phyloP scores from a whole-genome alignment of 768 basidiomycete genomes.

The Sarcodon sp. region DNA sequence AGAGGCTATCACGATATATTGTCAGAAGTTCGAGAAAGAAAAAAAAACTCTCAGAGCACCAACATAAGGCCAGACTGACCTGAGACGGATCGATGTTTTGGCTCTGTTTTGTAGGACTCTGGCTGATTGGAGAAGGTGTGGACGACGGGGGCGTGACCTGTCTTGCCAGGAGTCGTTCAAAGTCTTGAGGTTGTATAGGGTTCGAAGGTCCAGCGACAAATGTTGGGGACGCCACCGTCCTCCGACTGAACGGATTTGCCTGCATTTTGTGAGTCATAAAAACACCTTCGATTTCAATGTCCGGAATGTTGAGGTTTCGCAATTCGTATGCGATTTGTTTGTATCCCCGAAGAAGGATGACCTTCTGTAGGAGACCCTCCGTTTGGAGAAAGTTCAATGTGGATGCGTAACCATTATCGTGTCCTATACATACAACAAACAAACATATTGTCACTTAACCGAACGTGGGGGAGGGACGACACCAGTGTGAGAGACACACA shows the following conservation, averaged over 20 bases:
- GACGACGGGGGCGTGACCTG: background rate
- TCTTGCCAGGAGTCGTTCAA: slow-evolving; percentile 13
- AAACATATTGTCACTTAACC: slow-evolving; percentile 4
- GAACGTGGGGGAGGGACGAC: background rate
- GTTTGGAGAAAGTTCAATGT: slow-evolving; percentile 23
- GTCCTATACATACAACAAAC: slow-evolving; percentile 2
- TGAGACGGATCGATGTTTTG: slow-evolving; percentile 6
- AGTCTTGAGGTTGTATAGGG: slow-evolving; percentile 10
- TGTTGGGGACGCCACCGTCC: background rate
- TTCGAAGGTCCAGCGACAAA: too few species aligned
- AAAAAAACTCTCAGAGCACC: background rate
- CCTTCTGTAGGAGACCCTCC: slow-evolving; percentile 23
- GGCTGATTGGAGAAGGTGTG: slow-evolving; percentile 1
- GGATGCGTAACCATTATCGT: slow-evolving; percentile 29
- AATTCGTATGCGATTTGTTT: slow-evolving; percentile 22
- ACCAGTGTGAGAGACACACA: background rate
- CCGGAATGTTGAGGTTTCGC: slow-evolving; percentile 16
- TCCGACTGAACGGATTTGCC: slow-evolving; percentile 3
- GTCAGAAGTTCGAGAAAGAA: background rate
- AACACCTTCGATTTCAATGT: slow-evolving; percentile 20
- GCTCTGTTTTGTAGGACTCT: slow-evolving; percentile 2
- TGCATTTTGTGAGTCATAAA: slow-evolving; percentile 21
- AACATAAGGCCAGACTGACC: slow-evolving; percentile 1
- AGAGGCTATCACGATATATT: slow-evolving; percentile 12
- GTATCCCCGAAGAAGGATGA: slow-evolving; percentile 26